phyloP scores from a whole-genome alignment of 2,329 filamentous ascomycete genomes.

The Aspergillus sp. region DNA sequence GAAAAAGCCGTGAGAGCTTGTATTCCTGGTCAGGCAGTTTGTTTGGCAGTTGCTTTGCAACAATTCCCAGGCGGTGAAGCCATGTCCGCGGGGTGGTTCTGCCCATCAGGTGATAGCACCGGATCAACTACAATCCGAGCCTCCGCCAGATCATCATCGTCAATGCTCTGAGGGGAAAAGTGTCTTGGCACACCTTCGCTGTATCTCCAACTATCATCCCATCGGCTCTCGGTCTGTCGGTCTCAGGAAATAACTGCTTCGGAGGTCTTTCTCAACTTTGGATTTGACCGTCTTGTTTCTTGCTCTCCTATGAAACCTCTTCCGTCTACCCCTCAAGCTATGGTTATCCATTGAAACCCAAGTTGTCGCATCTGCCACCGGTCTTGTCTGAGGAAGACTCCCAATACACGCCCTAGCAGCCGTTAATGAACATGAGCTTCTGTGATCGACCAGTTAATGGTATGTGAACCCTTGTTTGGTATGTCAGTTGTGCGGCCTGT shows the following conservation, averaged over 20 bases:
- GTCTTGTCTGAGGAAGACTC: neutral
- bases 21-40: slow-evolving; percentile 34
- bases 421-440: neutral
- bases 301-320: neutral
- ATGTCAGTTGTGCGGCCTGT: neutral
- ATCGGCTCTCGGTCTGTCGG: slow-evolving; percentile 10
- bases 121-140: slow-evolving; percentile 20
- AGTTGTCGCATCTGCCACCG: neutral
- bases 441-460: neutral
- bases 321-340: neutral
- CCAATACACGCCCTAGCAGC: neutral
- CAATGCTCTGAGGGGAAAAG: slow-evolving; percentile 21
- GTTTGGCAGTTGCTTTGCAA: slow-evolving; percentile 31
- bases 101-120: slow-evolving; percentile 25
- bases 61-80: slow-evolving; percentile 28
- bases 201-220: slow-evolving; percentile 9
- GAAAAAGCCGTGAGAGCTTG: slow-evolving; percentile 20
- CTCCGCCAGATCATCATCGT: slow-evolving; percentile 24
- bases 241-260: slow-evolving; percentile 1
- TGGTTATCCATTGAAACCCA: neutral
- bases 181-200: slow-evolving; percentile 21
- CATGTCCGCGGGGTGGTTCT: slow-evolving; percentile 22
- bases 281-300: neutral
- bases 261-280: neutral
- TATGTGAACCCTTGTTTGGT: neutral